Evolutionary conservation across 345 rosid genomes (phyloP).

Genomic region (Limnanthes douglasii): DNA sequence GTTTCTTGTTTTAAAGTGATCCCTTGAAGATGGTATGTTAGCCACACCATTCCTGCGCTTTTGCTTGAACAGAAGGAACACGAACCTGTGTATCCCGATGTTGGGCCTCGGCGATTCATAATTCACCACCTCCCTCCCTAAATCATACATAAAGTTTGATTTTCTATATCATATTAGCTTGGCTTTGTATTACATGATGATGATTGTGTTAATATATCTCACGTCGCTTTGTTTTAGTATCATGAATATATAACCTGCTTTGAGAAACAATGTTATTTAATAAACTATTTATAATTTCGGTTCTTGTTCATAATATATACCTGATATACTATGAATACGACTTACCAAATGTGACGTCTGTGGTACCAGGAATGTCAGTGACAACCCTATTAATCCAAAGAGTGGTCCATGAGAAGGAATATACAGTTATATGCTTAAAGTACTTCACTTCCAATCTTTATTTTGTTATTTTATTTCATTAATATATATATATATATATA

Average conservation of each 20-base stretch:
- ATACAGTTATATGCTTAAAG: neutral
- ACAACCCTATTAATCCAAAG: constrained; percentile 49
- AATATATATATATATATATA: too few species aligned
- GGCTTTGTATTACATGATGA: too few species aligned
- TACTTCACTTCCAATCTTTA: too few species aligned
- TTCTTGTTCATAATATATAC: too few species aligned
- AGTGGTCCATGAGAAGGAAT: neutral
- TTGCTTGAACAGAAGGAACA: constrained; percentile 74
- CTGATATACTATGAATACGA: neutral
- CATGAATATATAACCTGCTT: too few species aligned
- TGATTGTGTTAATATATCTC: too few species aligned
- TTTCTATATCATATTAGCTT: too few species aligned
- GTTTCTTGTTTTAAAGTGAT: constrained; percentile 45
- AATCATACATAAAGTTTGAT: neutral
- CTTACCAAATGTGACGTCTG: constrained; percentile 86
- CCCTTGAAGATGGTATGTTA: constrained; percentile 39
- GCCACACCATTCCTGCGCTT: constrained; percentile 35
- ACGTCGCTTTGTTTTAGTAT: too few species aligned
- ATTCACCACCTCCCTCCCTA: constrained; percentile 60
- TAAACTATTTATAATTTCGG: neutral
- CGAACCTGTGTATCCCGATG: constrained; percentile 93
- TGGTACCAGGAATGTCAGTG: constrained; percentile 95
- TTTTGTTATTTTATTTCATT: neutral
- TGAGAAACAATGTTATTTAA: neutral
- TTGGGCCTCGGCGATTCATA: constrained; percentile 92